Evolutionary conservation across 805 yeast genomes (phyloP), one percentile per base, ranked within the genome.

Genomic region (Candida nemodendra): DNA sequence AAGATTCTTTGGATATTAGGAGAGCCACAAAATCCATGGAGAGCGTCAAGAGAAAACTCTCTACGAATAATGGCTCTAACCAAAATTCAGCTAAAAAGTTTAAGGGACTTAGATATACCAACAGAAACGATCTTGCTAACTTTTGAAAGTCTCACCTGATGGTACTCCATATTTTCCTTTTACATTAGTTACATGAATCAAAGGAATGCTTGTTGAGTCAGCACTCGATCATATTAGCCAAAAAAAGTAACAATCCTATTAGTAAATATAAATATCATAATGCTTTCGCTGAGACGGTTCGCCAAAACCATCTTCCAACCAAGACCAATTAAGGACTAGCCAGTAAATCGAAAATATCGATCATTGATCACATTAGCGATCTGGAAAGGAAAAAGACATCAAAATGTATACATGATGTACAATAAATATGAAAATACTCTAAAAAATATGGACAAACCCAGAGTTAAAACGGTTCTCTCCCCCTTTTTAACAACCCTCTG

Each of bases 21-120:
- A 14, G 18, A 16, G 21, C 30, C 3, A 27, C 26, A 15, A 32
- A 38, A 8, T 24, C 30, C 16, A 19, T 24, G 15, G 48, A 40
- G 16, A 33, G 30, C 9, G 40, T 34, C 34, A 43, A 43, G 21
- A 38, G 49, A 13, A 42, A 43, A 34, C 32, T 41, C 11, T 48
- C 49, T 1, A 29, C 29, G 1, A 39, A 36, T 27, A 25, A 29
- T 5, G 44, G 35, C 15, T 28, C 36, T 1, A 13, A 25, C 2
- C 35, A 30, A 3, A 18, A 18, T 17, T 30, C 39, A 3, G 28
- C 38, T 12, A 48, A 45, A 18, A 45, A 48, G 22, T 36, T 44
- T 18, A 48, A 48, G 30, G 53, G 50, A 8, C 28, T 48, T 15
- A 48, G 48, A 34, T 36, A 38, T 28, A 41, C 50, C 21, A 48